Base-by-base conservation (phyloP, 2,329 filamentous ascomycete genomes). In the Canariomyces notabilis region DNA sequence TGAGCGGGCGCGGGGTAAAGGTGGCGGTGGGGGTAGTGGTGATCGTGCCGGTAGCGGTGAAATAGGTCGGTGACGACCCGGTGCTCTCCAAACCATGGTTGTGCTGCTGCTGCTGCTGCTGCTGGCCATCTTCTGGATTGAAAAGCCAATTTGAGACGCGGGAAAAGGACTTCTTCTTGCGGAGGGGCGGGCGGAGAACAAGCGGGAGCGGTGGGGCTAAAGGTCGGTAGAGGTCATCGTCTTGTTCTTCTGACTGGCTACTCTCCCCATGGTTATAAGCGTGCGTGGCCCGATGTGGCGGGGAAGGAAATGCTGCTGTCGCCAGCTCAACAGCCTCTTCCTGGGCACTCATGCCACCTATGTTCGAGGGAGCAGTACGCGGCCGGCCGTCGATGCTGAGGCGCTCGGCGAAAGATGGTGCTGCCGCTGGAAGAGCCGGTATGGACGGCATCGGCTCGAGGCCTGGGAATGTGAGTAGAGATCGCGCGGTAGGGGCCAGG, bases 91-190 rank as follows among this genome's bases (percentile, higher is more conserved):
- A 9, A 18, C 15, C 7, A 12, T 38, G 38, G 20, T 9, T 8
- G 18, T 9, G 29, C 12, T 26, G 22, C 26, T 43, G 22, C 22
- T 29, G 34, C 7, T 64, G 61, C 46, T 68, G 60, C 37, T 63
- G 56, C 29, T 66, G 56, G 37, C 44, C 58, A 23, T 59, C n/a
- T n/a, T n/a, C 56, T 15, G 64, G 61, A 36, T 74, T 69, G 54
- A 76, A 78, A 20, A 83, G 67, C 78, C 79, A 83, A 54, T 63
- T 73, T 2, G 79, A 82, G 7, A 83, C 76, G 14, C 73, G 71
- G 8, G 78, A 79, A 58, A 84, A 83, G 0, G 79, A 82, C 58
- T 83, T 83, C 69, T 82, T 83, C 68, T 83, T 83, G 48, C 80
- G 69, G 51, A 83, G 60, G 2, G 77, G 77, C 6, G 78, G 79